Conservation (phyloP, 352 stramenopile species). For the Phytopythium litorale region DNA sequence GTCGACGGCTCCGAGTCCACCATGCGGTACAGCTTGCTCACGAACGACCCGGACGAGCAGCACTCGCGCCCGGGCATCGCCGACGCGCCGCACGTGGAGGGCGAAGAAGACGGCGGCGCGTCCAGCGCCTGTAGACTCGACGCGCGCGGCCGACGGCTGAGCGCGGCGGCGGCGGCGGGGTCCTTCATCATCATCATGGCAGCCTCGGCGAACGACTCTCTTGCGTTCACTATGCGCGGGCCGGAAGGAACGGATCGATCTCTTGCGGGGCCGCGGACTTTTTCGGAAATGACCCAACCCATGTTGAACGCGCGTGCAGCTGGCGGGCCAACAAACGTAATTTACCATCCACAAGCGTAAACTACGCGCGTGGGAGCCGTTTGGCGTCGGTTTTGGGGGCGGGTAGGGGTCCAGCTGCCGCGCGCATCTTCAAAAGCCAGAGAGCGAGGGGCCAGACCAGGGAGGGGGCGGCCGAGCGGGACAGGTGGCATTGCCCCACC, state of each 20-base stretch:
- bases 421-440: constrained; percentile 6
- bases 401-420: not conserved
- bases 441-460: constrained; percentile 7
- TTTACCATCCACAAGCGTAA: not conserved
- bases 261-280: constrained; percentile 29
- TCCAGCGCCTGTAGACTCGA: constrained; percentile 53
- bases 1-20: constrained; percentile 74
- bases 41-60: constrained; percentile 72
- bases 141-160: constrained; percentile 34
- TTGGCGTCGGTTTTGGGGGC: not conserved
- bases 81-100: constrained; percentile 16
- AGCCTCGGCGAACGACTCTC: too few relatives aligned
- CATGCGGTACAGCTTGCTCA: constrained; percentile 86
- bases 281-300: constrained; percentile 61
- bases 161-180: constrained; percentile 1
- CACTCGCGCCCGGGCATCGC: constrained; percentile 29
- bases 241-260: not conserved
- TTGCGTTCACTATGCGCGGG: constrained; percentile 5
- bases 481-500: not conserved
- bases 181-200: constrained; percentile 26
- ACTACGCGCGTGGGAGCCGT: not conserved
- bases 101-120: not conserved
- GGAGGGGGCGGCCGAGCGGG: not conserved
- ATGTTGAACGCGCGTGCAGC: constrained; percentile 23
- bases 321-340: constrained; percentile 7